phyloP scores from a whole-genome alignment of 2,329 filamentous ascomycete species.

The Diaporthe sp. region DNA sequence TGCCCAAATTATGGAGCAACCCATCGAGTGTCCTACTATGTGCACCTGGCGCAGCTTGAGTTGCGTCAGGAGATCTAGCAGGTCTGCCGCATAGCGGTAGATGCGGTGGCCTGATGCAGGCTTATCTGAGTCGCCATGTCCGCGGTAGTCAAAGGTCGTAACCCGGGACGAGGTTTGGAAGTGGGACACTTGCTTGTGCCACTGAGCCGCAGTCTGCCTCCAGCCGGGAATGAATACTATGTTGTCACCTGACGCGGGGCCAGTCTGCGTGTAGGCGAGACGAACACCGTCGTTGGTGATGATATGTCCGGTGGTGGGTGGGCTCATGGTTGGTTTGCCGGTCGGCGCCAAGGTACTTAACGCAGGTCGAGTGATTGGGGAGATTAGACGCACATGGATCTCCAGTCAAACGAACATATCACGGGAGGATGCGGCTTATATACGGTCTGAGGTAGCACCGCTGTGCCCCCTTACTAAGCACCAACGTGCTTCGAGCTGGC shows the following conservation, averaged over 20 bases:
- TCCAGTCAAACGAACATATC: too few relatives aligned
- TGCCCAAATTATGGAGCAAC: slow-evolving; percentile 50
- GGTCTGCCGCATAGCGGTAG: slow-evolving; percentile 48
- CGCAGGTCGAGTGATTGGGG: not conserved
- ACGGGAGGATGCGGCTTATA: slow-evolving; percentile 7
- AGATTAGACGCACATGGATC: too few relatives aligned
- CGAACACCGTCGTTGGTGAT: slow-evolving; percentile 47
- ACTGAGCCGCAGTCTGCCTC: slow-evolving; percentile 50
- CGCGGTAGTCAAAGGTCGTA: slow-evolving; percentile 51
- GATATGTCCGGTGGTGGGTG: slow-evolving; percentile 6
- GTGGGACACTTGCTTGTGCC: slow-evolving; percentile 49
- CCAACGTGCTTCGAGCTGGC: not conserved
- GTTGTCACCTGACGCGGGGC: slow-evolving; percentile 44
- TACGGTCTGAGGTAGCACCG: not conserved
- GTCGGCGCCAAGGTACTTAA: not conserved
- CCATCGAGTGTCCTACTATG: slow-evolving; percentile 54
- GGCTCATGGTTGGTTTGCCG: not conserved
- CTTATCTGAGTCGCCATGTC: slow-evolving; percentile 53
- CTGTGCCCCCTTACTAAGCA: slow-evolving; percentile 21
- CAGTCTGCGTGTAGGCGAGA: slow-evolving; percentile 48
- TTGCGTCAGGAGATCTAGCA: slow-evolving; percentile 46
- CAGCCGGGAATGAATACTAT: slow-evolving; percentile 51
- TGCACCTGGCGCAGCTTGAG: slow-evolving; percentile 49
- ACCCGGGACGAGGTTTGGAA: slow-evolving; percentile 48
- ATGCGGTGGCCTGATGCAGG: slow-evolving; percentile 49